A percentile compares a stretch with the other conserved stretches of the same genome.
Conservation (phyloP, 2,329 filamentous ascomycete genomes). For the Neospermospora avenae region DNA sequence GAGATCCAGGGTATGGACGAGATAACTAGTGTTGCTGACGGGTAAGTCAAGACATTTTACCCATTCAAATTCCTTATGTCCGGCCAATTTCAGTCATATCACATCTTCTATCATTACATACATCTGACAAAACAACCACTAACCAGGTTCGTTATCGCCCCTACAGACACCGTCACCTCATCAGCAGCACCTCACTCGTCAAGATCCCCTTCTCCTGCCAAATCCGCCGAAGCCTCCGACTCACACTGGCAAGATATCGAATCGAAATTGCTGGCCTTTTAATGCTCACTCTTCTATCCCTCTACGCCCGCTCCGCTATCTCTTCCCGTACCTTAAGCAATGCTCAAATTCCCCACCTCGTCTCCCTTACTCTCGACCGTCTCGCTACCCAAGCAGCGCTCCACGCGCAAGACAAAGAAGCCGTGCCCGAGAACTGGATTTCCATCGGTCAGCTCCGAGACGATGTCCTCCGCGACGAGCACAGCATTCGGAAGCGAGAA, state of each 20-base stretch:
- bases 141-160: constrained; percentile 75
- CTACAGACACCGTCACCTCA: constrained; percentile 69
- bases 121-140: constrained; percentile 61
- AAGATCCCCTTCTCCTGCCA: constrained; percentile 82
- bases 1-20: constrained; percentile 65
- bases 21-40: constrained; percentile 47
- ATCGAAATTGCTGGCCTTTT: constrained; percentile 67
- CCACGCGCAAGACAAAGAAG: constrained; percentile 61
- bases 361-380: constrained; percentile 78
- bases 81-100: background rate
- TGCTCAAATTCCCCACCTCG: constrained; percentile 71
- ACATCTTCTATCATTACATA: constrained; percentile 36
- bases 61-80: background rate
- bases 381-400: constrained; percentile 80
- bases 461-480: constrained; percentile 80
- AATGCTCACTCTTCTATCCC: constrained; percentile 46
- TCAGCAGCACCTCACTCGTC: constrained; percentile 88
- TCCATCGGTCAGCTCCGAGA: constrained; percentile 87
- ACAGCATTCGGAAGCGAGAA: constrained; percentile 72
- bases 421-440: constrained; percentile 72
- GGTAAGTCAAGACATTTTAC: constrained; percentile 46
- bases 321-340: constrained; percentile 61
- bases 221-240: constrained; percentile 72
- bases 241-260: constrained; percentile 83
- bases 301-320: constrained; percentile 65